A percentile compares a stretch with the other conserved stretches of the same genome.
These are phyloP conservation scores for Polysphondylium violaceum DNA, from an alignment of 78 protist species.

Conservation along the genomic window DNA sequence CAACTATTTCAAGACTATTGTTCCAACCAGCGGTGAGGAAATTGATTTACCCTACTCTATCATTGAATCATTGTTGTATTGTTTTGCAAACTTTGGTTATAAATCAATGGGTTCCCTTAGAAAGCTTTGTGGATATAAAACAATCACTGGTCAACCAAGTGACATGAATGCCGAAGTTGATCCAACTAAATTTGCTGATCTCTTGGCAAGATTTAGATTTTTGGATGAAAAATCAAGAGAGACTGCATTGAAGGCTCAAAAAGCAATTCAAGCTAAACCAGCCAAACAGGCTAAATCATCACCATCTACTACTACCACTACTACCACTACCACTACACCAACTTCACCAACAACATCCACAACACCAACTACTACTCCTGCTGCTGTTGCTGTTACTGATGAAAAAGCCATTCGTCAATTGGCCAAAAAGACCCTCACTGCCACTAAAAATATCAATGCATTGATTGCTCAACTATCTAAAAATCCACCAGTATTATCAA, in stretches of 20 bases:
- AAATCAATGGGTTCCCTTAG: background rate
- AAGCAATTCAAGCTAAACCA: constrained; percentile 9
- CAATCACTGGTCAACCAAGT: constrained; percentile 73
- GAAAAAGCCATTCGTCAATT: background rate
- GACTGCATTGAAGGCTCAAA: constrained; percentile 13
- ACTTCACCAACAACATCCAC: no score
- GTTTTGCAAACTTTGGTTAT: constrained; percentile 20
- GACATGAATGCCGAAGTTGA: constrained; percentile 49
- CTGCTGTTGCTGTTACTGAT: no score
- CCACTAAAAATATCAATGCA: constrained; percentile 10
- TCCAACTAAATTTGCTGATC: constrained; percentile 14
- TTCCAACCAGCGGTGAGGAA: constrained; percentile 15
- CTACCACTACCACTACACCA: no score
- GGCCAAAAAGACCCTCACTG: background rate
- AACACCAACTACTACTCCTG: no score
- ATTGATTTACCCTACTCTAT: constrained; percentile 11
- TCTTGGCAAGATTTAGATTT: constrained; percentile 18
- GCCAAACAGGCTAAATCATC: no score
- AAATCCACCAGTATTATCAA: constrained; percentile 32
- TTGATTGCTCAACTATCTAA: constrained; percentile 18
- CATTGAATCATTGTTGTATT: constrained; percentile 37
- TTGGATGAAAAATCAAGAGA: constrained; percentile 26
- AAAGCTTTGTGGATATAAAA: constrained; percentile 36
- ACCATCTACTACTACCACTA: no score
- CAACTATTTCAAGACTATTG: background rate